These are phyloP conservation scores for Priceomyces melissophilus DNA, from an alignment of 805 yeast species.

Conservation along the genomic window DNA sequence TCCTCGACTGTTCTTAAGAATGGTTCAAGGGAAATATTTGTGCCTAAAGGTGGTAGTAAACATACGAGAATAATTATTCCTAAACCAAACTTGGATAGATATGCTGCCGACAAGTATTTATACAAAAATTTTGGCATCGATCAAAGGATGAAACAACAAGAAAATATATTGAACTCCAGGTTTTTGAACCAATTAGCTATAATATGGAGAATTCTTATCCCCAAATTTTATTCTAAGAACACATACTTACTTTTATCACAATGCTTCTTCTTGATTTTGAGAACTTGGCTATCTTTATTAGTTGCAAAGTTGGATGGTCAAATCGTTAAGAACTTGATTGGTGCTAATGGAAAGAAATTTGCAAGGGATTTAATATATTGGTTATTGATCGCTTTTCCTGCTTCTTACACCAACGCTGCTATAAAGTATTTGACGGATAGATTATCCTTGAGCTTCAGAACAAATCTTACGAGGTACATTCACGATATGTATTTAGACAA, in stretches of 20 bases:
- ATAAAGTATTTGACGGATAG: constrained; percentile 76
- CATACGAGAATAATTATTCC: constrained; percentile 44
- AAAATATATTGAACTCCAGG: constrained; percentile 48
- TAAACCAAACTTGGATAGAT: constrained; percentile 44
- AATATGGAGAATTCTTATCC: constrained; percentile 80
- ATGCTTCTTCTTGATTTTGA: constrained; percentile 65
- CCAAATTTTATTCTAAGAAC: constrained; percentile 65
- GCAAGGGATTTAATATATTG: constrained; percentile 76
- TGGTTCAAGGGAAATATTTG: constrained; percentile 45
- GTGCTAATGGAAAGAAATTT: constrained; percentile 73
- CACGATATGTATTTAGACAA: constrained; percentile 87
- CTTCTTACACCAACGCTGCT: constrained; percentile 87
- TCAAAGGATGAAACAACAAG: constrained; percentile 26
- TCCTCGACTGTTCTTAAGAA: constrained; percentile 41
- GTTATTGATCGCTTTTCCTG: constrained; percentile 89
- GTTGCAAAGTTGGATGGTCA: constrained; percentile 91
- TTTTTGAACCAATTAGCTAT: constrained; percentile 71
- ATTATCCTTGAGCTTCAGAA: constrained; percentile 78
- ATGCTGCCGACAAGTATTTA: constrained; percentile 53
- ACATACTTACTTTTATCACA: constrained; percentile 65
- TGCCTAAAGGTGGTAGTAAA: constrained; percentile 41
- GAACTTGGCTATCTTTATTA: constrained; percentile 84
- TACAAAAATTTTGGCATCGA: constrained; percentile 45
- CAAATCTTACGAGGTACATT: constrained; percentile 76
- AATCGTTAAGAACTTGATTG: constrained; percentile 82